phyloP scores from a whole-genome alignment of 257 asterid species.

The Solanum etuberosum region DNA sequence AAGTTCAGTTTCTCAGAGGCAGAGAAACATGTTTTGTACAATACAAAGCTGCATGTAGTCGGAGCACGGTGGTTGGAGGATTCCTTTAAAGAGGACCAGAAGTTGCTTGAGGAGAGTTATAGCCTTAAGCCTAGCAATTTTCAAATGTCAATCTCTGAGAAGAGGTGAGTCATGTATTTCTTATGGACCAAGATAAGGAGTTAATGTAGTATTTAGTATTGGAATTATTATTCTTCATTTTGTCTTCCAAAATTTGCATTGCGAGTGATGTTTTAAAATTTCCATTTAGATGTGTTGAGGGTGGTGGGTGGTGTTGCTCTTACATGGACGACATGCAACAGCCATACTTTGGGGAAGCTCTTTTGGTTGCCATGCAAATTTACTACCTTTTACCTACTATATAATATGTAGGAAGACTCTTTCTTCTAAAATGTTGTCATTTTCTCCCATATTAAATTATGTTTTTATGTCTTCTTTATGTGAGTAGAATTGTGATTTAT shows the following conservation, averaged over 20 bases:
- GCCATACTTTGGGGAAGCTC: background rate
- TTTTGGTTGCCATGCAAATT: background rate
- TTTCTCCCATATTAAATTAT: background rate
- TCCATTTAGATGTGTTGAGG: background rate
- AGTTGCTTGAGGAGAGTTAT: conserved; percentile 50
- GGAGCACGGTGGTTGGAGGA: conserved; percentile 78
- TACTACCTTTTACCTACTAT: background rate
- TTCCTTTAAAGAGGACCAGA: conserved; percentile 44
- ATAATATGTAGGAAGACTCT: background rate
- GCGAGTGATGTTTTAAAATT: background rate
- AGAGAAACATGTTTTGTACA: conserved; percentile 35
- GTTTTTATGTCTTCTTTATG: background rate
- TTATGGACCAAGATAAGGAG: background rate
- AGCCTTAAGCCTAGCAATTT: conserved; percentile 43
- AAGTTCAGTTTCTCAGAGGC: conserved; percentile 52
- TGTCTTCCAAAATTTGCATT: background rate
- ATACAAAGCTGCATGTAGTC: conserved; percentile 49
- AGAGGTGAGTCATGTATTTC: conserved; percentile 26
- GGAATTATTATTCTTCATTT: background rate
- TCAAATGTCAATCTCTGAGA: conserved; percentile 24
- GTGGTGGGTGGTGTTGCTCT: background rate
- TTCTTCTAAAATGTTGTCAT: background rate
- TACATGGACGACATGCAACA: background rate
- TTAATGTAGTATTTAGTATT: background rate
- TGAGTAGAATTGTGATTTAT: background rate